Percentiles rank a stretch among this genome's conserved stretches.
phyloP scores from a whole-genome alignment of 2,329 filamentous ascomycete species.

The Trichoderma sp. region DNA sequence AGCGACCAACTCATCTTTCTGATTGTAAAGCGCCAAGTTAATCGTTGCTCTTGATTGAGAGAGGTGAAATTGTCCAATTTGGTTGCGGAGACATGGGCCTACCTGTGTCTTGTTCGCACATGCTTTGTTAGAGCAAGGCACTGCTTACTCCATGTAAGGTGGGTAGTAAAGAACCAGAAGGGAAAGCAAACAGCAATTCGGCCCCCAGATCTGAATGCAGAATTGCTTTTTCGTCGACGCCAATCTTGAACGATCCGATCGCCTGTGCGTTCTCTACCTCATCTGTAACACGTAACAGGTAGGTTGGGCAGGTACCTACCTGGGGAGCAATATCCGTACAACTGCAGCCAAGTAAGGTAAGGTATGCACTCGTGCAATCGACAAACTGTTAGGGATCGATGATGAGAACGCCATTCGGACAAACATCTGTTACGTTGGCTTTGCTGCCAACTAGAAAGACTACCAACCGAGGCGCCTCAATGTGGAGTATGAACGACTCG shows the following conservation, averaged over 20 bases:
- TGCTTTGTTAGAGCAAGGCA: background rate
- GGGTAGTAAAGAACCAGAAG: background rate
- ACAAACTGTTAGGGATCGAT: background rate
- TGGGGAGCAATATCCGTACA: background rate
- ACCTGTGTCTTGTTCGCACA: background rate
- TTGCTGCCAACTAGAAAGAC: background rate
- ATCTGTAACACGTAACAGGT: conserved; percentile 15
- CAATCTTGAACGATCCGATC: conserved; percentile 22
- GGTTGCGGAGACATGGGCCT: background rate
- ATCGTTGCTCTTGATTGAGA: background rate
- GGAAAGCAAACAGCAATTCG: background rate
- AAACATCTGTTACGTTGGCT: background rate
- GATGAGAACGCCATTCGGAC: background rate
- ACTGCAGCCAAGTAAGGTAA: too few species aligned
- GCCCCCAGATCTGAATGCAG: background rate
- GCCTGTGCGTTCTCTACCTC: conserved; percentile 20
- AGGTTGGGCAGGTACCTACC: too few species aligned
- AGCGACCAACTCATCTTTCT: background rate
- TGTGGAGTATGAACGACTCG: background rate
- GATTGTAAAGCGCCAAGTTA: background rate
- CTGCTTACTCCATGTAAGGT: background rate
- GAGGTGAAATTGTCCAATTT: conserved; percentile 13
- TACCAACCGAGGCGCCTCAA: background rate
- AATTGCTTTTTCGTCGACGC: conserved; percentile 19
- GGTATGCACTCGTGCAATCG: too few species aligned